Conservation (phyloP, 2,329 filamentous ascomycete genomes). For the Apiospora pterosperma region DNA sequence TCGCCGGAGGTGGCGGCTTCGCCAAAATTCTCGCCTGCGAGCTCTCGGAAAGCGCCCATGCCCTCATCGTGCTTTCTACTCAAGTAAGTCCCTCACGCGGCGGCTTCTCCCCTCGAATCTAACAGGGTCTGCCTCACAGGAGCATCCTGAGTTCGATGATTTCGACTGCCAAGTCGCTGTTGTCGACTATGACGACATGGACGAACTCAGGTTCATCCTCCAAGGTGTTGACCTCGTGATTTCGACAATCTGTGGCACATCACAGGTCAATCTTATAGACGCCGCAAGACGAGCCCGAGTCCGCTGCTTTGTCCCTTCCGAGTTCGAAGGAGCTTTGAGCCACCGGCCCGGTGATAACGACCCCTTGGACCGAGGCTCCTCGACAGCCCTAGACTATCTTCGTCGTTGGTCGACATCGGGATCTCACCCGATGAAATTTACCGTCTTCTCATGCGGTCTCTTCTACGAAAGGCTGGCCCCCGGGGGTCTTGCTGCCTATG, state of each 20-base stretch:
- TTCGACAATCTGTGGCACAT: constrained; percentile 64
- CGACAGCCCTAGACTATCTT: constrained; percentile 45
- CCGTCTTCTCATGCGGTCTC: constrained; percentile 69
- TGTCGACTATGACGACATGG: constrained; percentile 62
- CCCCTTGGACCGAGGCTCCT: constrained; percentile 58
- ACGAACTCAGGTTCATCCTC: constrained; percentile 61
- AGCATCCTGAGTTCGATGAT: constrained; percentile 49
- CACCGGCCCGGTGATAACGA: constrained; percentile 49
- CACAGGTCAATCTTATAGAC: constrained; percentile 70
- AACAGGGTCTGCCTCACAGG: constrained; percentile 30
- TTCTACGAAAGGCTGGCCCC: constrained; percentile 74
- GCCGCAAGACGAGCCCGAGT: constrained; percentile 64
- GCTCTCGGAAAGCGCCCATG: constrained; percentile 62
- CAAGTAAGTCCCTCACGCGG: constrained; percentile 39
- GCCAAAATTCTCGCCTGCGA: constrained; percentile 55
- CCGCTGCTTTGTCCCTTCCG: constrained; percentile 68
- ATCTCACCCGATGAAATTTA: constrained; percentile 58
- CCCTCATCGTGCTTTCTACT: constrained; percentile 68
- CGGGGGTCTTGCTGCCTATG: constrained; percentile 57
- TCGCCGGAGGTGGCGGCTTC: constrained; percentile 59
- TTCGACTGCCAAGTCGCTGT: constrained; percentile 63
- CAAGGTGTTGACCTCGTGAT: constrained; percentile 71
- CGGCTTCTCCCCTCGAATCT: neutral
- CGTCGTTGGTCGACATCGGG: constrained; percentile 46
- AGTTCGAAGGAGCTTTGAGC: constrained; percentile 65